Base-by-base conservation (phyloP, 1,284 basidiomycete species). In the Prillingera fragicola region DNA sequence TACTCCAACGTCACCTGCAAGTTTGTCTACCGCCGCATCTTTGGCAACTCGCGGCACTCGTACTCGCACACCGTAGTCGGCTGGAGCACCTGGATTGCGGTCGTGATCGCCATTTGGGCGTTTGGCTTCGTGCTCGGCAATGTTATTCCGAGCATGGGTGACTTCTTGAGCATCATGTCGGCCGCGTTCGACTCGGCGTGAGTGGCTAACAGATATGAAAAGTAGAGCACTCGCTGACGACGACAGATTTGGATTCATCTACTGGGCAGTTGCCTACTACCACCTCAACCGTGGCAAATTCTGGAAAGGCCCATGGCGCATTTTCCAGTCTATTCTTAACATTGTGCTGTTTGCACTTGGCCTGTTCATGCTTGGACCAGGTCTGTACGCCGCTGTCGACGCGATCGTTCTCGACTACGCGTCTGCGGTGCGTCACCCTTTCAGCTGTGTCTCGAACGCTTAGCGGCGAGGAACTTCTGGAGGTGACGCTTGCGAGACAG, bases 41-140 rank as follows among this genome's bases (percentile, higher is more conserved):
- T 60, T 1, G 71, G 72, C 32, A 70, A 74, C 41, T 77, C 76
- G 14, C 60, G 62, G 14, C 80, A 81, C 59, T 67, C 73, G 4
- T 70, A 77, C 57, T 70, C 71, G 15, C 78, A 84, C 72, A 80
- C 80, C 3, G 38, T 76, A 15, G 47, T 76, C 18, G 81, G 79
- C 0, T 84, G 83, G 82, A 55, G 65, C 0, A 63, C 69, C 0
- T 84, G 82, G 82, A 62, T 74, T 12, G 74, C 59, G 0, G 80
- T 83, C 60, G 74, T 80, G 38, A 70, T 75, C 18, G 57, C 61
- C 23, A 77, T 78, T 10, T 84, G 82, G 81, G 56, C 76, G 12
- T 48, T 79, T 23, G 79, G 77, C 1, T 84, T 80, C 65, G 59
- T 83, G 42, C 79, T 84, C 43, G 81, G 74, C 26, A 74, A 75